Evolutionary conservation across 2,329 filamentous ascomycete species (phyloP), one percentile per base, ranked within the genome.

Genomic region (Pseudopithomyces maydicus): DNA sequence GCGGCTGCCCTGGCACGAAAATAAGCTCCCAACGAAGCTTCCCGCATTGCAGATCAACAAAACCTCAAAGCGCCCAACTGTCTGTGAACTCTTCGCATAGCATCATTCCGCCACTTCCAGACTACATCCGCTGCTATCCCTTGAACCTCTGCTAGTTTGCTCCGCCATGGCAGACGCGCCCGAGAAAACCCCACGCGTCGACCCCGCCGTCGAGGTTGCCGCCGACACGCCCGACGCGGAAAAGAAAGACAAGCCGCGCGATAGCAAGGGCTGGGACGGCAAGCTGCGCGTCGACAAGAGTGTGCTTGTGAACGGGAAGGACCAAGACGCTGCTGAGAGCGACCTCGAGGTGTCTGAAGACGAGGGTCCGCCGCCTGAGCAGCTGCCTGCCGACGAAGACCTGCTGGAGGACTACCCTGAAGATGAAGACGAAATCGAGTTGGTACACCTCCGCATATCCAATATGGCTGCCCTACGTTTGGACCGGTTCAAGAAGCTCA

Each of bases 291-390:
- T 97, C 49, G 87, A 90, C 59, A 87, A 88, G 68, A 88, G 85
- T 71, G 83, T 87, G 2, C 54, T 72, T 23, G 58, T 54, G 11
- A 56, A 69, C 46, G 63, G 66, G 20, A 58, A 56, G 36, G 69
- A 73, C 44, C 61, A 91, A 2, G 91, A 95, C 70, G 91, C 90
- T 10, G 91, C 90, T 8, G 77, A 96, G 50, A 90, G 90, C 42
- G 92, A 97, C 68, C 87, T 90, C 0, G 92, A 97, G 10, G 92
- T 94, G 72, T 95, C 91, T 15, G 92, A 91, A 64, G 85, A 85
- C 56, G 82, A 75, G 52, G 70, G 66, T 2, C 69, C 71, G n/a
- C 64, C 67, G n/a, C 68, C 71, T 26, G 73, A 76, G 55, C 67
- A 73, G 55, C 61, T 75, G 36, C 63, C 69, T 19, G 72, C 71